Evolutionary conservation across 2,329 filamentous ascomycete genomes (phyloP).

Genomic region (Fusarium nematophilum): DNA sequence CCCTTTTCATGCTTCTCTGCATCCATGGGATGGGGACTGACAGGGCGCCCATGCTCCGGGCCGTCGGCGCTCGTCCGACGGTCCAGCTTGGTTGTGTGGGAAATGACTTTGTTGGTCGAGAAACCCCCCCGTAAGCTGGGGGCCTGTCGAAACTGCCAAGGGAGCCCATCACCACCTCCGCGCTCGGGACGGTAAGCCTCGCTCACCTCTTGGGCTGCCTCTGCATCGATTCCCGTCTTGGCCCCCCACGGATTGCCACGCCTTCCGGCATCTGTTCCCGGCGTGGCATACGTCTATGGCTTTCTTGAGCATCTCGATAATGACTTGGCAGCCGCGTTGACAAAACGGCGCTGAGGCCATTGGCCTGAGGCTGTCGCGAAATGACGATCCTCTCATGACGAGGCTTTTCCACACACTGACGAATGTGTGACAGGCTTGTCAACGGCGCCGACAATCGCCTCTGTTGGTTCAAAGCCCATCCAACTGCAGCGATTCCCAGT

Average conservation of each 20-base stretch:
- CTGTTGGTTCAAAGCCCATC: slow-evolving; percentile 1
- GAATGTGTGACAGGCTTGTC: slow-evolving; percentile 27
- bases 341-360: not conserved
- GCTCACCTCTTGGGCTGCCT: not conserved
- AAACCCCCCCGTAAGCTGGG: slow-evolving; percentile 10
- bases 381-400: slow-evolving; percentile 29
- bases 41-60: slow-evolving; percentile 31
- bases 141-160: slow-evolving; percentile 19
- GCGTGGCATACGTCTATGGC: not conserved
- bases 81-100: slow-evolving; percentile 28
- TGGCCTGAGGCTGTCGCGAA: not conserved
- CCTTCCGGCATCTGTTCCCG: slow-evolving; percentile 11
- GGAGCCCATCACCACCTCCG: slow-evolving; percentile 1
- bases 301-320: slow-evolving; percentile 21
- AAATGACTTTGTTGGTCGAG: slow-evolving; percentile 28
- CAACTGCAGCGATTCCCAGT: slow-evolving; percentile 15
- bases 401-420: slow-evolving; percentile 24
- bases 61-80: slow-evolving; percentile 41
- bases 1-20: slow-evolving; percentile 16
- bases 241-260: slow-evolving; percentile 25
- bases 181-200: slow-evolving; percentile 1
- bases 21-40: slow-evolving; percentile 23
- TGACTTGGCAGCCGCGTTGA: not conserved
- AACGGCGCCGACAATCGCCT: slow-evolving; percentile 1
- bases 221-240: slow-evolving; percentile 13